These are phyloP conservation scores for Termitomyces sp. DNA, from an alignment of 768 basidiomycete species.

Conservation along the genomic window DNA sequence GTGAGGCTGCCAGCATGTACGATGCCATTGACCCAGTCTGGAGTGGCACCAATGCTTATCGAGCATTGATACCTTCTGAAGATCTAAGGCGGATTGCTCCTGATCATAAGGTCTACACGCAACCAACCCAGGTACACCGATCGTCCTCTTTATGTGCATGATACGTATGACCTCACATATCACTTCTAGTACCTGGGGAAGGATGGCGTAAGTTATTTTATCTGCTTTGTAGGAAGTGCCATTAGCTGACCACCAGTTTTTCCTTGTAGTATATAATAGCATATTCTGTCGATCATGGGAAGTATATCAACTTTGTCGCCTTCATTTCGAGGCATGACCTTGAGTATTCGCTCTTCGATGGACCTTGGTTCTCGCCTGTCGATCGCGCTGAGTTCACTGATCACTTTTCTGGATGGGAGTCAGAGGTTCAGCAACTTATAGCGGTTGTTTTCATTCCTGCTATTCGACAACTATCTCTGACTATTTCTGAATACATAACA, in stretches of 20 bases:
- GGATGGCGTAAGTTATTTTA: slow-evolving; percentile 32
- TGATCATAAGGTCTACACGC: slow-evolving; percentile 44
- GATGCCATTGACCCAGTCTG: slow-evolving; percentile 50
- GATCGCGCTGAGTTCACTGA: slow-evolving; percentile 42
- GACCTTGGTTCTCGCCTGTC: slow-evolving; percentile 48
- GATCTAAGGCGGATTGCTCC: slow-evolving; percentile 39
- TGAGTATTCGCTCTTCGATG: slow-evolving; percentile 47
- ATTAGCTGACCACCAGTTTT: neutral
- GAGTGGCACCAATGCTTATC: slow-evolving; percentile 59
- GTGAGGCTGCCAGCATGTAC: slow-evolving; percentile 38
- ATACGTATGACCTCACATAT: neutral
- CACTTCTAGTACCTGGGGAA: slow-evolving; percentile 55
- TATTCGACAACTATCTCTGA: neutral
- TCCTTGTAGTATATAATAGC: slow-evolving; percentile 51
- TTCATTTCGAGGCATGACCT: slow-evolving; percentile 48
- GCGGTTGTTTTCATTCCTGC: slow-evolving; percentile 34
- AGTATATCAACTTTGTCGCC: slow-evolving; percentile 60
- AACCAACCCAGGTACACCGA: slow-evolving; percentile 43
- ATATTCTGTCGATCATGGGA: slow-evolving; percentile 59
- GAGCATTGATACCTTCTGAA: slow-evolving; percentile 54
- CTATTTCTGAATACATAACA: slow-evolving; percentile 18
- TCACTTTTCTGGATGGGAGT: slow-evolving; percentile 53
- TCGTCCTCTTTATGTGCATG: neutral
- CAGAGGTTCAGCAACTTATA: slow-evolving; percentile 54
- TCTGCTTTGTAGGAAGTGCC: neutral